phyloP scores from a whole-genome alignment of 225 moss, liverwort and hornwort species.

The Polytrichum formosum region DNA sequence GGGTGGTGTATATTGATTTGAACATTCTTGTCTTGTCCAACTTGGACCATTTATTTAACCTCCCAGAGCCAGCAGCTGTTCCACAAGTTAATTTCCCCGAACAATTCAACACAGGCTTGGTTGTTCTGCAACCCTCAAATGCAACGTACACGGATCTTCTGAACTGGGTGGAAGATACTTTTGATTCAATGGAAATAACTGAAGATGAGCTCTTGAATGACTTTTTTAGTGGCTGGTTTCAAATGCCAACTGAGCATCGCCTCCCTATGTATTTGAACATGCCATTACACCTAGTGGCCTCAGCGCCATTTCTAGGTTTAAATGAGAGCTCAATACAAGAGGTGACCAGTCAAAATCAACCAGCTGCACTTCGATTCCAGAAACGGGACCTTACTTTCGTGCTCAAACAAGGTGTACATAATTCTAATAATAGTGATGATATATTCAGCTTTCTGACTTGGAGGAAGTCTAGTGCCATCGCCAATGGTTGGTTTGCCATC shows the following conservation, averaged over 20 bases:
- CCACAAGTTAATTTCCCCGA: slow-evolving; percentile 49
- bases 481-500: slow-evolving; percentile 24
- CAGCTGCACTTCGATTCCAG: slow-evolving; percentile 56
- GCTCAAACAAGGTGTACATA: slow-evolving; percentile 15
- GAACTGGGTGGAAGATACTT: slow-evolving; percentile 14
- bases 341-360: slow-evolving; percentile 9
- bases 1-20: slow-evolving; percentile 69
- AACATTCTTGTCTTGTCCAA: slow-evolving; percentile 62
- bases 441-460: slow-evolving; percentile 7
- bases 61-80: slow-evolving; percentile 82
- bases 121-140: slow-evolving; percentile 70
- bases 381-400: slow-evolving; percentile 31
- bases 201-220: slow-evolving; percentile 42
- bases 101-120: slow-evolving; percentile 71
- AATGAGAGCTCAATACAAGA: too few species aligned
- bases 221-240: slow-evolving; percentile 70
- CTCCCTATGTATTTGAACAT: slow-evolving; percentile 76
- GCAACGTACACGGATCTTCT: slow-evolving; percentile 48
- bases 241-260: slow-evolving; percentile 64
- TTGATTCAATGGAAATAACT: background rate
- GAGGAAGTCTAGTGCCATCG: slow-evolving; percentile 5
- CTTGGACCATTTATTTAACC: slow-evolving; percentile 68
- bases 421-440: slow-evolving; percentile 5
- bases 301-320: background rate
- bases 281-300: slow-evolving; percentile 47